A percentile compares a stretch with the other conserved stretches of the same genome.
These are phyloP conservation scores for Tuber calosporum DNA, from an alignment of 495 filamentous ascomycete species.

Conservation along the genomic window DNA sequence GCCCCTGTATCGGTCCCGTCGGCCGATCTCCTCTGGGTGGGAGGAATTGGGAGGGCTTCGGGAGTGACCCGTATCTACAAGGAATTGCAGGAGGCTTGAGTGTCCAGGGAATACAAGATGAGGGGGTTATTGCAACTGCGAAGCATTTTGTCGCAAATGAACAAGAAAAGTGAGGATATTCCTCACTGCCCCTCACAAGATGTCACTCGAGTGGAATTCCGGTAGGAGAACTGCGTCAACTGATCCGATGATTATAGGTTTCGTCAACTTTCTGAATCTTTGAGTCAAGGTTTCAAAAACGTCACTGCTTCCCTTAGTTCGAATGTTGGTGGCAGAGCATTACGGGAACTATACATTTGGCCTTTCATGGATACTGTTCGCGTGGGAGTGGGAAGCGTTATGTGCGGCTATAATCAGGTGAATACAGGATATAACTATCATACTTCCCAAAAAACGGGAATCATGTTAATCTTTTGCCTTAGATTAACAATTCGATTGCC, in stretches of 20 bases:
- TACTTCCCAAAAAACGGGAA: background rate
- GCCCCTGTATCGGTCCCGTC: constrained; percentile 68
- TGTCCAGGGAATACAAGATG: constrained; percentile 58
- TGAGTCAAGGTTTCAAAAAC: constrained; percentile 12
- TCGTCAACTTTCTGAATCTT: constrained; percentile 55
- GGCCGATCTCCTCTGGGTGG: constrained; percentile 78
- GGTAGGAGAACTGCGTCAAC: background rate
- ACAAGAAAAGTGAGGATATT: constrained; percentile 45
- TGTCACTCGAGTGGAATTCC: background rate
- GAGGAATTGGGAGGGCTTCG: constrained; percentile 86
- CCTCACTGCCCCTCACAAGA: background rate
- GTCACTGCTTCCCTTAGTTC: constrained; percentile 61
- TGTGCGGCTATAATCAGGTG: constrained; percentile 48
- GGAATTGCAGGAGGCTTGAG: constrained; percentile 63
- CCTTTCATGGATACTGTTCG: constrained; percentile 80
- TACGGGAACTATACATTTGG: constrained; percentile 85
- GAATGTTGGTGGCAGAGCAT: constrained; percentile 51
- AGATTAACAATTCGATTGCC: constrained; percentile 76
- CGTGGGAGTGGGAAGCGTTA: constrained; percentile 78
- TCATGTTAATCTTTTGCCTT: background rate
- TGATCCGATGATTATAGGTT: constrained; percentile 3
- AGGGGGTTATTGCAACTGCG: constrained; percentile 42
- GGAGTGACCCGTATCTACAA: constrained; percentile 72
- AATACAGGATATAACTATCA: background rate
- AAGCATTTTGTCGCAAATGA: constrained; percentile 44